These are phyloP conservation scores for Uronychia binucleata DNA, from an alignment of 73 alveolate species.

Conservation along the genomic window DNA sequence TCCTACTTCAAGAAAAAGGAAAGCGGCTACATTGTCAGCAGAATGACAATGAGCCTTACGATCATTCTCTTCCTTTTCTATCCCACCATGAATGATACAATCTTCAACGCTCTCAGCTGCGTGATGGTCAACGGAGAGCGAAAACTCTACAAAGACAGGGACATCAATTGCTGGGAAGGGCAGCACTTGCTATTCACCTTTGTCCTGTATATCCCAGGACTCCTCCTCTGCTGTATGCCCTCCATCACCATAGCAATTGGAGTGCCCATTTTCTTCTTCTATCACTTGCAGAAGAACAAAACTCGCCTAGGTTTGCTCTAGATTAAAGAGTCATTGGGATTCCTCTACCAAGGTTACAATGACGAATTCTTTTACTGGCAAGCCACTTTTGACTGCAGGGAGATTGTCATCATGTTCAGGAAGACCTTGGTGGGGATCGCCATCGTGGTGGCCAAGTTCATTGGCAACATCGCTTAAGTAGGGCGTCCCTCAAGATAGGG, in stretches of 20 bases:
- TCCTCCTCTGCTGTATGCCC: neutral
- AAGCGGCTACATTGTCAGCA: neutral
- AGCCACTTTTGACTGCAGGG: neutral
- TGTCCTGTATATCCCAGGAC: neutral
- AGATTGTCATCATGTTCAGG: neutral
- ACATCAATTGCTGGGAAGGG: neutral
- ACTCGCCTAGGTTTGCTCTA: neutral
- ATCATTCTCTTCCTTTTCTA: neutral
- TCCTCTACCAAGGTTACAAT: neutral
- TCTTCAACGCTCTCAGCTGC: neutral
- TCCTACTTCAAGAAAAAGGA: neutral
- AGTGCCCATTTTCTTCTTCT: neutral
- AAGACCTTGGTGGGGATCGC: neutral
- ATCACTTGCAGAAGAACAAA: neutral
- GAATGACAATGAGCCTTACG: neutral
- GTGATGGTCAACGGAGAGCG: neutral
- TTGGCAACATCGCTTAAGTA: neutral
- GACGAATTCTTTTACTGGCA: neutral
- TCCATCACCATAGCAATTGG: neutral
- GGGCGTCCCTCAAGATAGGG: neutral
- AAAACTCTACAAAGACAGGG: neutral
- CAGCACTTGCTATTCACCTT: neutral
- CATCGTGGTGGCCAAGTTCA: neutral
- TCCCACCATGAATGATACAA: neutral
- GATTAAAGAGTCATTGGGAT: neutral